Evolutionary conservation across 2,329 filamentous ascomycete genomes (phyloP).

Genomic region (Colletotrichum liaoningense): DNA sequence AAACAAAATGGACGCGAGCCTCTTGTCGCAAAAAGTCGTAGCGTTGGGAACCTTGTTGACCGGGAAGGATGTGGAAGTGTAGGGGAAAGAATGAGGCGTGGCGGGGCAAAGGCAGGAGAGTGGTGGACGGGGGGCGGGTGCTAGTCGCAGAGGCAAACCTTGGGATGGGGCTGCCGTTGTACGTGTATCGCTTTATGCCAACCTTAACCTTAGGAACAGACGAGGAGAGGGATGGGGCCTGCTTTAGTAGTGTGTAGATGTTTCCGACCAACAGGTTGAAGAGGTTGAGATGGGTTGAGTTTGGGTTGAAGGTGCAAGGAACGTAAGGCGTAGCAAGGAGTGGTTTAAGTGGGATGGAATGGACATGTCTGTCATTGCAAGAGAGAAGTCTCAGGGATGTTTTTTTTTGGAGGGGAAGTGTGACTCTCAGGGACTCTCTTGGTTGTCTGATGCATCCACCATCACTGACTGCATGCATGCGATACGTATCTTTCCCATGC

Average conservation of each 20-base stretch:
- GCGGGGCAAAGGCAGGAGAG: not conserved
- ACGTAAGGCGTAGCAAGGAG: slow-evolving; percentile 33
- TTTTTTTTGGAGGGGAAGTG: not conserved
- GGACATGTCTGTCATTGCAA: slow-evolving; percentile 9
- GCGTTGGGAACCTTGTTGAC: slow-evolving; percentile 26
- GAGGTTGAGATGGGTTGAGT: slow-evolving; percentile 26
- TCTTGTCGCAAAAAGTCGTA: slow-evolving; percentile 4
- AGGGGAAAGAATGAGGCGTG: slow-evolving; percentile 22
- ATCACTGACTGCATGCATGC: not conserved
- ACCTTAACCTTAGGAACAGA: slow-evolving; percentile 22
- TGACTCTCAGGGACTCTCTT: not conserved
- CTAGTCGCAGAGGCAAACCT: slow-evolving; percentile 5
- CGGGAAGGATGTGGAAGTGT: slow-evolving; percentile 19
- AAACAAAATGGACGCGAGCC: not conserved
- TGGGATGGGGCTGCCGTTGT: slow-evolving; percentile 14
- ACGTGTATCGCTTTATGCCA: slow-evolving; percentile 25
- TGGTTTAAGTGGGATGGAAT: slow-evolving; percentile 13
- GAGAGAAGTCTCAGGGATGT: not conserved
- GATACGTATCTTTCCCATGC: not conserved
- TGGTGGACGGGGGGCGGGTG: not conserved
- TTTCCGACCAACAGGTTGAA: slow-evolving; percentile 20
- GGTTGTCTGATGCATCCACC: not conserved
- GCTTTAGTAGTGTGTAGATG: slow-evolving; percentile 18
- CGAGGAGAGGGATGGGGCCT: slow-evolving; percentile 15
- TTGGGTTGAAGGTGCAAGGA: slow-evolving; percentile 18